Evolutionary conservation across 2,329 filamentous ascomycete species (phyloP), one percentile per base, ranked within the genome.

Genomic region (Hysterium pulicare): DNA sequence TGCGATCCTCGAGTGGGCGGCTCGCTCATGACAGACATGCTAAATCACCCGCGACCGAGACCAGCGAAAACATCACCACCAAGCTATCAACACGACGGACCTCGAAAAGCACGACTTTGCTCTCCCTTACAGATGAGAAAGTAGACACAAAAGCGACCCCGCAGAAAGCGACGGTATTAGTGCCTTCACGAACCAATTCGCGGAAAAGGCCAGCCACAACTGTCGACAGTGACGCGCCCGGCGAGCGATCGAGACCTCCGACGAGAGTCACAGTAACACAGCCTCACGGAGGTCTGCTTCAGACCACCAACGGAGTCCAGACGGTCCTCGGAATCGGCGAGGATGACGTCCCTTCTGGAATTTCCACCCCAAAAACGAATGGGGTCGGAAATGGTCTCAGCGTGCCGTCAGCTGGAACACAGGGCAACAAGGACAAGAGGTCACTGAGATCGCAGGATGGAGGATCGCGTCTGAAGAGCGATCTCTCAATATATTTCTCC

Each of bases 401-500:
- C 51, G 55, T 51, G 42, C 49, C 54, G 8, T 20, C 51, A 7
- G 46, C 48, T 41, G 32, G 41, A 45, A 26, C 46, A 38, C 41
- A 50, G 44, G 20, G 26, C 10, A 36, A 20, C 7, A 49, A 82
- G 47, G 83, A 87, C 53, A 85, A 80, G 64, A 73, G 90, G 58
- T 91, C 89, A 62, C 73, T 96, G 63, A 81, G 91, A 49, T 95
- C 89, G 40, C 87, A 94, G 58, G 89, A 95, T 62, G 79, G 78
- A 57, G 86, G 85, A 9, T 84, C 84, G 39, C 79, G 88, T 54
- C 84, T 90, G 70, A 95, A 94, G 75, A 96, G 90, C 69, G 90
- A 96, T 61, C 76, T 97, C 47, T 84, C 90, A 28, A 79, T 82
- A 36, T 97, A 95, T 70, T 96, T 97, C 61, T 83, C 87, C 40